A percentile compares a stretch with the other conserved stretches of the same genome.
phyloP scores from a whole-genome alignment of 768 basidiomycete genomes.

The Saitozyma podzolica region DNA sequence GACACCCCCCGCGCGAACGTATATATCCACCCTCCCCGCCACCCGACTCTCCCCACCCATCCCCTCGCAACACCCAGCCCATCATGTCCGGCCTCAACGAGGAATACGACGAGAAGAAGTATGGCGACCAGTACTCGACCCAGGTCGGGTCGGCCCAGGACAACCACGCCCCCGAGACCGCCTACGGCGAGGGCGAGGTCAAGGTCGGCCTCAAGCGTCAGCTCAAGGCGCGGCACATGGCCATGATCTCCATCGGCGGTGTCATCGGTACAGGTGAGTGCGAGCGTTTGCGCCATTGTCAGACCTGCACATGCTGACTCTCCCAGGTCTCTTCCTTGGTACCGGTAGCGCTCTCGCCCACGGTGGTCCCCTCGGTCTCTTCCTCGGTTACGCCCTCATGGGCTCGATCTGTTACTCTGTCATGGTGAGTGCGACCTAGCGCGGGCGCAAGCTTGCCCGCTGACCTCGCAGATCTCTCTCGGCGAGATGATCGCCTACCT shows the following conservation, averaged over 20 bases:
- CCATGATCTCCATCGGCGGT: constrained; percentile 28
- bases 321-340: constrained; percentile 62
- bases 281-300: too few relatives aligned
- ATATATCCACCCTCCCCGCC: not conserved
- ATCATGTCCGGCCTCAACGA: constrained; percentile 14
- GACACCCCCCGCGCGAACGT: not conserved
- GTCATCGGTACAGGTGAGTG: constrained; percentile 37
- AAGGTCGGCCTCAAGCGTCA: constrained; percentile 16
- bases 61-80: not conserved
- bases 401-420: constrained; percentile 55
- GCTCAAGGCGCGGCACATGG: constrained; percentile 20
- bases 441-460: not conserved
- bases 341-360: constrained; percentile 51
- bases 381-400: constrained; percentile 36
- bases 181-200: constrained; percentile 3
- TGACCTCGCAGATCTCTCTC: constrained; percentile 22
- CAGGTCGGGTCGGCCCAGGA: not conserved
- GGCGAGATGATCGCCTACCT: constrained; percentile 44
- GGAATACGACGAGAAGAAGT: constrained; percentile 23
- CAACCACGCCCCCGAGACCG: not conserved
- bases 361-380: constrained; percentile 45
- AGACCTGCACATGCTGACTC: too few relatives aligned
- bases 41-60: not conserved
- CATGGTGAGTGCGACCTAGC: constrained; percentile 57
- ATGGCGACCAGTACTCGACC: constrained; percentile 7